Conservation (phyloP, 2,329 filamentous ascomycete species). For the Claviceps pazoutovae region DNA sequence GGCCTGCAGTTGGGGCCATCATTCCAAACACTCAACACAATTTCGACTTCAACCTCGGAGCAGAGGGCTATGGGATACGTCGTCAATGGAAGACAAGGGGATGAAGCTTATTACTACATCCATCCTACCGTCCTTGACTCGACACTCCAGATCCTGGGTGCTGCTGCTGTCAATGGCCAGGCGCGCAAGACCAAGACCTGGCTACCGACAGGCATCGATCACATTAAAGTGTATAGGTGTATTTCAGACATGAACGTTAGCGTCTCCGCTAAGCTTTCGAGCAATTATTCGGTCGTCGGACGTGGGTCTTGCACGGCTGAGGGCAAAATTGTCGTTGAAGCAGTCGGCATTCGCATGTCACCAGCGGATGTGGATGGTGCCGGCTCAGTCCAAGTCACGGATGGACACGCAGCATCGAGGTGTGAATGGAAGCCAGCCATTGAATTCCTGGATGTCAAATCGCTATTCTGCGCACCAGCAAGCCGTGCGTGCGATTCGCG, state of each 20-base stretch:
- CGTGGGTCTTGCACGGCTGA: neutral
- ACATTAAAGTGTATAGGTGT: neutral
- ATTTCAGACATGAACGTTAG: neutral
- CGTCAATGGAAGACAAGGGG: neutral
- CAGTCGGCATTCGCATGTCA: neutral
- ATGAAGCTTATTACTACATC: neutral
- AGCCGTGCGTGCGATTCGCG: neutral
- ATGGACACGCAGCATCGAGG: neutral
- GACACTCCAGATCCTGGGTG: neutral
- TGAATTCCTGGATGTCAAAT: neutral
- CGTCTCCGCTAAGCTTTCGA: neutral
- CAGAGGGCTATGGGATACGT: neutral
- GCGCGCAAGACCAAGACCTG: neutral
- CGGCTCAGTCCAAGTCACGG: neutral
- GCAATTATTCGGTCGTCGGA: neutral
- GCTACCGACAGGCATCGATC: neutral
- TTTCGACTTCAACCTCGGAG: neutral
- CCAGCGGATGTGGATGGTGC: neutral
- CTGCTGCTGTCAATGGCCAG: neutral
- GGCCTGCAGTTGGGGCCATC: neutral
- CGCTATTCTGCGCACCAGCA: neutral
- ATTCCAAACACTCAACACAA: neutral
- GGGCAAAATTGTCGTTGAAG: neutral
- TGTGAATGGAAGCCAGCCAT: neutral
- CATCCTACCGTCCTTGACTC: slow-evolving; percentile 1